phyloP scores from a whole-genome alignment of 2,329 filamentous ascomycete genomes.

The Cercospora canescens region DNA sequence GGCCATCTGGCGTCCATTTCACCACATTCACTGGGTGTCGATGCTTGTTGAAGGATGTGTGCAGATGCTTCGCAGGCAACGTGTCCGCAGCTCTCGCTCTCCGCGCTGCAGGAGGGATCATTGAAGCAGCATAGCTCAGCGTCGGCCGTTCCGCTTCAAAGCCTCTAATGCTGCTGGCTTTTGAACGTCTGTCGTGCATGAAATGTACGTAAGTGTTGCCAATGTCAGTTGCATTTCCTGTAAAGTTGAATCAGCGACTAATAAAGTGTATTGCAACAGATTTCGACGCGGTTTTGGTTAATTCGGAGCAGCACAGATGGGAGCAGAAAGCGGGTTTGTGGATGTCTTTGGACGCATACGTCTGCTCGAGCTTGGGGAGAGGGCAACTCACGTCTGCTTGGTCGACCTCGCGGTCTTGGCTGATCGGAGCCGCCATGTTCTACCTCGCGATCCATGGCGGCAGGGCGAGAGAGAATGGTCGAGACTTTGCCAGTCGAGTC shows the following conservation, averaged over 20 bases:
- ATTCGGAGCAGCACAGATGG: neutral
- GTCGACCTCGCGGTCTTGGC: conserved; percentile 25
- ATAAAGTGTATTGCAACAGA: neutral
- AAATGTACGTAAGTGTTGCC: conserved; percentile 61
- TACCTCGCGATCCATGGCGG: conserved; percentile 31
- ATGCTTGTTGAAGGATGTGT: conserved; percentile 98
- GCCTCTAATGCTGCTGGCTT: conserved; percentile 68
- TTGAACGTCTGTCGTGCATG: conserved; percentile 79
- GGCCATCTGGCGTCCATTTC: conserved; percentile 94
- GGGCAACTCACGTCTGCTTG: conserved; percentile 26
- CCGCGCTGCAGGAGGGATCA: conserved; percentile 81
- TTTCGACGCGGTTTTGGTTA: neutral
- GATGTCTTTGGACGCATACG: neutral
- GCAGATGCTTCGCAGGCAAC: conserved; percentile 90
- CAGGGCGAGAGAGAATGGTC: neutral
- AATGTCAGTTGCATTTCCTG: conserved; percentile 38
- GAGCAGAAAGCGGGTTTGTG: neutral
- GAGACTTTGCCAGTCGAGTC: neutral
- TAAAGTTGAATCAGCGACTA: conserved; percentile 14
- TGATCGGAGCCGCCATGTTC: conserved; percentile 32
- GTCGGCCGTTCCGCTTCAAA: conserved; percentile 83
- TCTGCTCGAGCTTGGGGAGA: neutral
- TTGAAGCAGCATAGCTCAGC: conserved; percentile 86
- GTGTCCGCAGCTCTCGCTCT: conserved; percentile 76
- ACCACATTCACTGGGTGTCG: conserved; percentile 97